Conservation (phyloP, 2,329 filamentous ascomycete species). For the Pseudopyrenochaeta lycopersici region DNA sequence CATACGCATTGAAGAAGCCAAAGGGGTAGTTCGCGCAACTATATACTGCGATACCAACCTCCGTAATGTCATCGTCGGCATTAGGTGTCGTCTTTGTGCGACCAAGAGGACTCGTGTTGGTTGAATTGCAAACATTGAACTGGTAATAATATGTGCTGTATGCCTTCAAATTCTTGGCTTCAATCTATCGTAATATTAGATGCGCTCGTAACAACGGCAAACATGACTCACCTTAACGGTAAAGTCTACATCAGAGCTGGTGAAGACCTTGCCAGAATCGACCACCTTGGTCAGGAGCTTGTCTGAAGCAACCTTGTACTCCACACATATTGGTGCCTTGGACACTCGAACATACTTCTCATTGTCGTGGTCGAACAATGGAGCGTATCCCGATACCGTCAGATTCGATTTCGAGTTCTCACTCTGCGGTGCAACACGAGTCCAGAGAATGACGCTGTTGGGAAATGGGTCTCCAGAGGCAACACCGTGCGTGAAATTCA, state of each 20-base stretch:
- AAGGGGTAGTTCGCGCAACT: slow-evolving; percentile 68
- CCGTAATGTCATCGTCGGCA: slow-evolving; percentile 63
- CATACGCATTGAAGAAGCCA: slow-evolving; percentile 61
- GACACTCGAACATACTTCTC: slow-evolving; percentile 63
- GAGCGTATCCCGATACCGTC: slow-evolving; percentile 66
- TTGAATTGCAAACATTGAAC: slow-evolving; percentile 72
- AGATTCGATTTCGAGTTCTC: slow-evolving; percentile 54
- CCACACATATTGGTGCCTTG: slow-evolving; percentile 71
- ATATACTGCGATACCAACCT: slow-evolving; percentile 72
- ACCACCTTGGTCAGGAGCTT: slow-evolving; percentile 58
- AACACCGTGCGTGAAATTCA: slow-evolving; percentile 57
- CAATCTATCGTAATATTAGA: slow-evolving; percentile 58
- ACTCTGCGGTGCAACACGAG: slow-evolving; percentile 45
- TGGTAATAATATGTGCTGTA: slow-evolving; percentile 76
- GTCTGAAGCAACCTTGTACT: slow-evolving; percentile 68
- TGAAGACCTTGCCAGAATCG: slow-evolving; percentile 69
- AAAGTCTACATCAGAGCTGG: slow-evolving; percentile 77
- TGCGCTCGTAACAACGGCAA: not conserved
- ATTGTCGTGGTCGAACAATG: slow-evolving; percentile 63
- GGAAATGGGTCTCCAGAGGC: slow-evolving; percentile 58
- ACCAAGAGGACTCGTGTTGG: slow-evolving; percentile 69
- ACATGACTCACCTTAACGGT: slow-evolving; percentile 68
- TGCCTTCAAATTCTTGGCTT: slow-evolving; percentile 68
- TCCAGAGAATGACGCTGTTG: slow-evolving; percentile 47
- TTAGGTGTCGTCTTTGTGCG: slow-evolving; percentile 75